Evolutionary conservation across 2,329 filamentous ascomycete species (phyloP).

Genomic region (Aureobasidium zeae): DNA sequence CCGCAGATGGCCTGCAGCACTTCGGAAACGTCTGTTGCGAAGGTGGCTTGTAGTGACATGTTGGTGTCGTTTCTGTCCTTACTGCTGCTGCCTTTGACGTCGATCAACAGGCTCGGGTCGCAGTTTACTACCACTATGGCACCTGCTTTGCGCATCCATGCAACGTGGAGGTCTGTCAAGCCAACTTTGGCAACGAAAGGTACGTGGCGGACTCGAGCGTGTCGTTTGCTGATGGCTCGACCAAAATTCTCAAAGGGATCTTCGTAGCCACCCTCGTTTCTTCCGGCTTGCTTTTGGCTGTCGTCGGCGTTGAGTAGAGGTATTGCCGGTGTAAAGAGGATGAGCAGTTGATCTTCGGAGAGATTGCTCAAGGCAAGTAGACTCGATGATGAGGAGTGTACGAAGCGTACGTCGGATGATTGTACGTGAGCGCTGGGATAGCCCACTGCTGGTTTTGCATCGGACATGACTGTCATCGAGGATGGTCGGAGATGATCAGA

Average conservation of each 20-base stretch:
- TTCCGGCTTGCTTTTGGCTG: constrained; percentile 29
- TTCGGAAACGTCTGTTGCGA: constrained; percentile 18
- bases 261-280: constrained; percentile 36
- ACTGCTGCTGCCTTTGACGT: constrained; percentile 26
- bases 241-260: constrained; percentile 70
- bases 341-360: constrained; percentile 32
- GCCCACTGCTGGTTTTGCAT: not conserved
- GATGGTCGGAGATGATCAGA: not conserved
- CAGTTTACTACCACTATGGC: constrained; percentile 54
- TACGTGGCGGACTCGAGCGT: constrained; percentile 57
- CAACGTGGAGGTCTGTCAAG: constrained; percentile 54
- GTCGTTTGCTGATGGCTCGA: constrained; percentile 49
- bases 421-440: not conserved
- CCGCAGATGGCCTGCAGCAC: not conserved
- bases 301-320: constrained; percentile 17
- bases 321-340: constrained; percentile 38
- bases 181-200: constrained; percentile 58
- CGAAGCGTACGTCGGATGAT: constrained; percentile 7
- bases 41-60: constrained; percentile 20
- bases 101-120: constrained; percentile 22
- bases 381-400: constrained; percentile 3
- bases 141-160: constrained; percentile 52
- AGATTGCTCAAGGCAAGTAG: constrained; percentile 18
- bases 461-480: constrained; percentile 4
- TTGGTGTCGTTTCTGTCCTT: constrained; percentile 7